Conservation (phyloP, 73 alveolate genomes). For the Urostyla sp. region DNA sequence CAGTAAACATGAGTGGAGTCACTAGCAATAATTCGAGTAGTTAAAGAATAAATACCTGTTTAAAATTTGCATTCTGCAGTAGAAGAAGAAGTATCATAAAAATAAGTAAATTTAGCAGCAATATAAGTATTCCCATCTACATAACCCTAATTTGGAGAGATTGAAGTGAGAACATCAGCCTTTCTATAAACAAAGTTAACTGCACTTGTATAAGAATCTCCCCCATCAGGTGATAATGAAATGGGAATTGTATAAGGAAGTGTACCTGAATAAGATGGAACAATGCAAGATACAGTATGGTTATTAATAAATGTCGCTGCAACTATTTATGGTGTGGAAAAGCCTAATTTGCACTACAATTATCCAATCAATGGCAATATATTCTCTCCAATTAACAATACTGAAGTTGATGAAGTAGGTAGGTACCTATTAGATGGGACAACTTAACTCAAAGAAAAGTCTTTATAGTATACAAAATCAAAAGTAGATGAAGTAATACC, state of each 20-base stretch:
- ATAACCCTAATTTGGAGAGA: conserved; percentile 40
- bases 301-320: conserved; percentile 27
- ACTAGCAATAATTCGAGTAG: conserved; percentile 2
- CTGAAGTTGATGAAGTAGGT: neutral
- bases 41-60: neutral
- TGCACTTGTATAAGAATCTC: conserved; percentile 26
- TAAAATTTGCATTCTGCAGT: conserved; percentile 47
- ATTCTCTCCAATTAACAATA: conserved; percentile 6
- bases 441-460: neutral
- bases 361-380: neutral
- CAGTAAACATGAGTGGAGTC: conserved; percentile 18
- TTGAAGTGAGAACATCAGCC: conserved; percentile 21
- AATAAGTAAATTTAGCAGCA: conserved; percentile 5
- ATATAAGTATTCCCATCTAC: conserved; percentile 57
- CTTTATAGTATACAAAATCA: conserved; percentile 42
- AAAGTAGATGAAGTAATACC: neutral
- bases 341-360: conserved; percentile 7
- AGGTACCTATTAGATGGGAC: conserved; percentile 51
- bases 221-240: conserved; percentile 51
- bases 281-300: conserved; percentile 17
- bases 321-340: neutral
- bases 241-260: conserved; percentile 10
- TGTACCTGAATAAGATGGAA: conserved; percentile 17
- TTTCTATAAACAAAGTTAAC: conserved; percentile 35
- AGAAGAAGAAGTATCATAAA: conserved; percentile 1